These are phyloP conservation scores for Protomyces pachydermus DNA, from an alignment of 1,139 yeast species.

Conservation along the genomic window DNA sequence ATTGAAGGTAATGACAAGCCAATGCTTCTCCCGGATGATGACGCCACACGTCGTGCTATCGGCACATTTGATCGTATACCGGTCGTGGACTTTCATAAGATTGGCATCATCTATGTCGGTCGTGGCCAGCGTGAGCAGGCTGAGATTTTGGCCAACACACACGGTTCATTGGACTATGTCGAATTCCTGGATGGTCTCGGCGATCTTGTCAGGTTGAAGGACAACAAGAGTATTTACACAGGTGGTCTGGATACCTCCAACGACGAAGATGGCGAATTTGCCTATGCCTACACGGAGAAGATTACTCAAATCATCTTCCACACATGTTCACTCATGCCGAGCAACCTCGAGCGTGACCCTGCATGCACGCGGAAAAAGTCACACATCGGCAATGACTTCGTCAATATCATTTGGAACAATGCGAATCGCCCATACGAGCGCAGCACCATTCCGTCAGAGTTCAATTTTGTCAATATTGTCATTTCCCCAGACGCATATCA, in stretches of 20 bases:
- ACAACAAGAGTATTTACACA: slow-evolving; percentile 55
- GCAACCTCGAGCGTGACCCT: slow-evolving; percentile 40
- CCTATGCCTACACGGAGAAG: slow-evolving; percentile 68
- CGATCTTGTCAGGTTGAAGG: slow-evolving; percentile 51
- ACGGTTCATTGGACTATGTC: slow-evolving; percentile 62
- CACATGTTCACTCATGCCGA: slow-evolving; percentile 74
- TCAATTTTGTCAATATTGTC: slow-evolving; percentile 75
- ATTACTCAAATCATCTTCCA: slow-evolving; percentile 70
- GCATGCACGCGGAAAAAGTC: slow-evolving; percentile 60
- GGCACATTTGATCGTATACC: slow-evolving; percentile 69
- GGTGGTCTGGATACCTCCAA: slow-evolving; percentile 75
- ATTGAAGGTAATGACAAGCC: slow-evolving; percentile 39
- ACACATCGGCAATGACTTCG: slow-evolving; percentile 82
- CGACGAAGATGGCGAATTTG: slow-evolving; percentile 69
- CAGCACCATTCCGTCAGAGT: slow-evolving; percentile 68
- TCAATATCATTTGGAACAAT: slow-evolving; percentile 74
- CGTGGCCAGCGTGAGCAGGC: slow-evolving; percentile 59
- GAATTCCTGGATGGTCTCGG: slow-evolving; percentile 59
- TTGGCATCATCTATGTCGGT: slow-evolving; percentile 71
- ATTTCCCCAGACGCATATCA: slow-evolving; percentile 55
- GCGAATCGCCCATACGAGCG: slow-evolving; percentile 62
- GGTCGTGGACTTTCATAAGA: slow-evolving; percentile 70
- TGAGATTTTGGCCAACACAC: slow-evolving; percentile 59
- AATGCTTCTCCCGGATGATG: slow-evolving; percentile 46
- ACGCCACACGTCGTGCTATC: slow-evolving; percentile 55